Evolutionary conservation across 1,284 basidiomycete genomes (phyloP).

Genomic region (Apiotrichum gracile): DNA sequence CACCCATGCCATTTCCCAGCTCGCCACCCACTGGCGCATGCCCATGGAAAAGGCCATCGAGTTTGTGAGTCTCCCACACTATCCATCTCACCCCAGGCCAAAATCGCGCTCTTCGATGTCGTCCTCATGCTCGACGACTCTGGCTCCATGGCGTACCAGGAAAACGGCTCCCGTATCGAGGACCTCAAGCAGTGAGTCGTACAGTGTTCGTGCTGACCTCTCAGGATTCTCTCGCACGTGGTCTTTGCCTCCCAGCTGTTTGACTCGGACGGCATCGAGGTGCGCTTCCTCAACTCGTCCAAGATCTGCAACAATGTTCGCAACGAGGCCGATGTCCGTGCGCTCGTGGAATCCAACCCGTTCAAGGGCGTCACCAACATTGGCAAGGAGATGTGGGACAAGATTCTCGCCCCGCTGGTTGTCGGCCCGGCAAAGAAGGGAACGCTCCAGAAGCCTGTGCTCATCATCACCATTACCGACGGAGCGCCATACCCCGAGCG

Average conservation of each 20-base stretch:
- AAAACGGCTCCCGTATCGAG: conserved; percentile 44
- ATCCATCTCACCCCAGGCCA: conserved; percentile 23
- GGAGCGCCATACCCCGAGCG: conserved; percentile 11
- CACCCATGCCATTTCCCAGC: conserved; percentile 41
- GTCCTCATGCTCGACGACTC: conserved; percentile 48
- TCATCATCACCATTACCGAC: conserved; percentile 48
- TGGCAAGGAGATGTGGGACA: conserved; percentile 27
- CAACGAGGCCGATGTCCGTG: conserved; percentile 27
- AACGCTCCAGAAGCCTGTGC: conserved; percentile 47
- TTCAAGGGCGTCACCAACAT: conserved; percentile 20
- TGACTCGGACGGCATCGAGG: conserved; percentile 47
- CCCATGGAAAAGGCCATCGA: conserved; percentile 48
- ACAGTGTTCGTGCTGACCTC: background rate
- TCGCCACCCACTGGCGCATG: conserved; percentile 47
- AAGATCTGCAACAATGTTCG: conserved; percentile 47
- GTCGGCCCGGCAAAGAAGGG: conserved; percentile 42
- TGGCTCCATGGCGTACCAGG: conserved; percentile 46
- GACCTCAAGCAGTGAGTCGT: conserved; percentile 43
- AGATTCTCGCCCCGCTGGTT: conserved; percentile 49
- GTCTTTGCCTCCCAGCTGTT: conserved; percentile 45
- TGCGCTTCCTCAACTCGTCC: conserved; percentile 49
- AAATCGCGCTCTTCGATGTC: conserved; percentile 45
- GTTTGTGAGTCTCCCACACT: background rate
- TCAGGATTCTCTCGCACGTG: conserved; percentile 39
- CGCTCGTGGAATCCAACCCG: conserved; percentile 1